Evolutionary conservation across 495 filamentous ascomycete genomes (phyloP).

Genomic region (Aeminium ludgeri): DNA sequence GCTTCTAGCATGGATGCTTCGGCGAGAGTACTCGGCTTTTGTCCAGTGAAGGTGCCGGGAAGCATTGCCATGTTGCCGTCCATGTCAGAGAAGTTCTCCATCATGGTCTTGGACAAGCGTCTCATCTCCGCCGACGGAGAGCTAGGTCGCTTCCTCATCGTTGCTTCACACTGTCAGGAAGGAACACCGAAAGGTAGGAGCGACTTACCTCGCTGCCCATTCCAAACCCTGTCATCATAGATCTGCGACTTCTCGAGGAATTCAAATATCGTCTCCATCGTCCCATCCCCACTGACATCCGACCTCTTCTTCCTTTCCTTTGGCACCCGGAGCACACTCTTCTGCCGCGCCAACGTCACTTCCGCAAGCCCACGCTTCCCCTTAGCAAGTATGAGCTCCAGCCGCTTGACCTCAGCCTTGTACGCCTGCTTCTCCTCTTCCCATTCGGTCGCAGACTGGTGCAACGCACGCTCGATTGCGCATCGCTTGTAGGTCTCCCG

Average conservation of each 20-base stretch:
- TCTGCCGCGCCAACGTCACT: conserved; percentile 21
- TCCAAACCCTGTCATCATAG: conserved; percentile 13
- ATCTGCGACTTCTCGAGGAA: conserved; percentile 11
- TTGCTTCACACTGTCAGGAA: conserved; percentile 9
- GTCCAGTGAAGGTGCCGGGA: conserved; percentile 12
- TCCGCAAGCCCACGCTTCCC: conserved; percentile 18
- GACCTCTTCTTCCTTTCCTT: conserved; percentile 6
- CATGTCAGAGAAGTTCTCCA: conserved; percentile 1
- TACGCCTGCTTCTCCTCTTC: conserved; percentile 12
- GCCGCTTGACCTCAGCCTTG: conserved; percentile 21
- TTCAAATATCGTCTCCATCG: conserved; percentile 12
- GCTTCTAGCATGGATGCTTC: neutral
- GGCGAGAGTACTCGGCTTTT: neutral
- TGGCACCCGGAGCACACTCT: conserved; percentile 14
- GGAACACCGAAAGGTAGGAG: neutral
- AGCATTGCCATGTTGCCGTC: conserved; percentile 5
- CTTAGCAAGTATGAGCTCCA: conserved; percentile 21
- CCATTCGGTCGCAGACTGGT: conserved; percentile 15
- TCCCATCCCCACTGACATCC: neutral
- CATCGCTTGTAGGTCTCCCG: conserved; percentile 3
- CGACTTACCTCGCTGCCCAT: conserved; percentile 17
- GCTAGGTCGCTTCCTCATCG: conserved; percentile 7
- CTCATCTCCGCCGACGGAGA: conserved; percentile 21
- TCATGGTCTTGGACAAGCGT: conserved; percentile 18
- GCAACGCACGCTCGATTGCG: conserved; percentile 4